These are phyloP conservation scores for Kalanchoe fedtschenkoi DNA, from an alignment of 164 flowering plant genomes.

Conservation along the genomic window DNA sequence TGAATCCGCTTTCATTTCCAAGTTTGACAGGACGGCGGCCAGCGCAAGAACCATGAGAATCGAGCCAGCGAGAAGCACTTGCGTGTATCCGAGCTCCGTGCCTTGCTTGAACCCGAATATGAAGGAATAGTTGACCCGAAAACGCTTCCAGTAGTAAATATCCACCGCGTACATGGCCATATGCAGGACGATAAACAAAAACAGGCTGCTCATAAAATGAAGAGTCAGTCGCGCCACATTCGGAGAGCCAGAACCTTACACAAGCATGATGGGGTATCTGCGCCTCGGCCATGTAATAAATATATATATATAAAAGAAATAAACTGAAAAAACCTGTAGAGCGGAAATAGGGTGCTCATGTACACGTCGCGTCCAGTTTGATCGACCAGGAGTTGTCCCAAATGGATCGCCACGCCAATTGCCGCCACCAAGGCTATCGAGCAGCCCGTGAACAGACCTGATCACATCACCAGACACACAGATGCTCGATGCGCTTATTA, in stretches of 20 bases:
- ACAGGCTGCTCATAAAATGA: conserved; percentile 35
- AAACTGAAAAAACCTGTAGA: conserved; percentile 41
- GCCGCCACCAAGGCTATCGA: conserved; percentile 32
- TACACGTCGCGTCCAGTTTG: conserved; percentile 21
- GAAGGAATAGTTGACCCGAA: conserved; percentile 52
- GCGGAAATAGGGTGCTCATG: conserved; percentile 60
- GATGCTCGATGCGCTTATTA: conserved; percentile 7
- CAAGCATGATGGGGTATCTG: too few relatives aligned
- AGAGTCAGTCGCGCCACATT: too few relatives aligned
- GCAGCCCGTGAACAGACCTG: conserved; percentile 27
- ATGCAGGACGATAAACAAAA: conserved; percentile 50
- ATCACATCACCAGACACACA: not conserved
- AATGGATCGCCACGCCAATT: conserved; percentile 26
- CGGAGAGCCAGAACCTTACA: too few relatives aligned
- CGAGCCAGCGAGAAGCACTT: conserved; percentile 36
- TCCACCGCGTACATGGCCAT: conserved; percentile 48
- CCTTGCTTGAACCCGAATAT: conserved; percentile 70
- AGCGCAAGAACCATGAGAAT: conserved; percentile 34
- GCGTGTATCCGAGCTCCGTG: conserved; percentile 45
- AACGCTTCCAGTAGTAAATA: conserved; percentile 51
- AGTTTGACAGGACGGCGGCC: conserved; percentile 36
- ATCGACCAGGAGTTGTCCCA: conserved; percentile 17
- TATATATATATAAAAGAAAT: too few relatives aligned
- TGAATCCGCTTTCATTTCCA: conserved; percentile 48
- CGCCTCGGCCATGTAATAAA: too few relatives aligned